Evolutionary conservation across 768 basidiomycete species (phyloP).

Genomic region (Tephrocybe sp.): DNA sequence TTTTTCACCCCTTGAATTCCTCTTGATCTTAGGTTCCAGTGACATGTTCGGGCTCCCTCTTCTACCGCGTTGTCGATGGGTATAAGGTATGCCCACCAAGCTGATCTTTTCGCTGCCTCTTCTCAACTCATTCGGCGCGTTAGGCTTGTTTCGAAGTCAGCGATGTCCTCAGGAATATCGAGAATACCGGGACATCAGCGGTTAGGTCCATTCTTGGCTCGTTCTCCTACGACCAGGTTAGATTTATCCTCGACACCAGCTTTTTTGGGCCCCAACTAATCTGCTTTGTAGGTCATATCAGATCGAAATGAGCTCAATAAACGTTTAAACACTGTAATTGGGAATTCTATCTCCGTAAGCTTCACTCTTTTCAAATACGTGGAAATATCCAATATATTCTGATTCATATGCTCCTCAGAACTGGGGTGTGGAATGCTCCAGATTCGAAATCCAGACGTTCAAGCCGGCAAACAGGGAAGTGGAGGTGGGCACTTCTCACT

Average conservation of each 20-base stretch:
- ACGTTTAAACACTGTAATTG: conserved; percentile 46
- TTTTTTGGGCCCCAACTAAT: not conserved
- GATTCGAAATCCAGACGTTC: conserved; percentile 60
- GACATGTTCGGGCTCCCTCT: conserved; percentile 49
- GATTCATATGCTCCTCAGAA: conserved; percentile 33
- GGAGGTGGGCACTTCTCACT: conserved; percentile 31
- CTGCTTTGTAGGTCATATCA: conserved; percentile 39
- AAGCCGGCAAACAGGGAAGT: conserved; percentile 60
- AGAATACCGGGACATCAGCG: conserved; percentile 52
- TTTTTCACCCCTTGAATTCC: not conserved
- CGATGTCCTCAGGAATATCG: conserved; percentile 46
- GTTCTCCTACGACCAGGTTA: conserved; percentile 46
- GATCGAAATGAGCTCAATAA: conserved; percentile 54
- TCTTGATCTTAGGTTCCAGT: conserved; percentile 42
- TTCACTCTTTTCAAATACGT: not conserved
- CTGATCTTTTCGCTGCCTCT: not conserved
- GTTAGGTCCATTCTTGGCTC: conserved; percentile 52
- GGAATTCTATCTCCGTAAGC: conserved; percentile 42
- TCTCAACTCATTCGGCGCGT: not conserved
- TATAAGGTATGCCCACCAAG: conserved; percentile 45
- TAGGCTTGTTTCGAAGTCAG: conserved; percentile 50
- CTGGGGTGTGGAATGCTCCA: conserved; percentile 58
- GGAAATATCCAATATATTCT: not conserved
- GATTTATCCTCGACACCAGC: not conserved
- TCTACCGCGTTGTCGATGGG: conserved; percentile 49